These are phyloP conservation scores for Alternaria alternata DNA, from an alignment of 2,329 filamentous ascomycete genomes.

Conservation along the genomic window DNA sequence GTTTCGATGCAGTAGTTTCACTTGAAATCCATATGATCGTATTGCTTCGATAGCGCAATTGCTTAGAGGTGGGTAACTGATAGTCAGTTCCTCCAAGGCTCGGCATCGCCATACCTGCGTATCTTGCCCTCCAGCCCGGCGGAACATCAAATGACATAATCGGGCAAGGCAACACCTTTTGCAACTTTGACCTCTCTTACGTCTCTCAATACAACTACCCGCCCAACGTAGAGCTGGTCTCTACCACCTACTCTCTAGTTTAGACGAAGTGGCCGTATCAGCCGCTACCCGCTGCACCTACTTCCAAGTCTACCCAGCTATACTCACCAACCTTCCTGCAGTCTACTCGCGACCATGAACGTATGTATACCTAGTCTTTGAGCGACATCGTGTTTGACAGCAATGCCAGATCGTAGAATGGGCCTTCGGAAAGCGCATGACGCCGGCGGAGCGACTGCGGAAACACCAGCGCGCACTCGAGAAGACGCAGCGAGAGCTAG, in stretches of 20 bases:
- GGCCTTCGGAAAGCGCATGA: constrained; percentile 99
- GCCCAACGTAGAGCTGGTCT: not conserved
- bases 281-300: constrained; percentile 14
- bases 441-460: constrained; percentile 87
- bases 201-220: not conserved
- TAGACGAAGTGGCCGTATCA: constrained; percentile 1
- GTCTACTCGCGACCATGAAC: constrained; percentile 58
- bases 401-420: constrained; percentile 78
- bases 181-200: not conserved
- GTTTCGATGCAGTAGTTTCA: not conserved
- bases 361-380: constrained; percentile 1
- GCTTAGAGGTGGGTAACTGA: not conserved
- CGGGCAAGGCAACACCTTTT: not conserved
- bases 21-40: not conserved
- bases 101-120: constrained; percentile 15
- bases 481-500: constrained; percentile 95
- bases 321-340: constrained; percentile 1
- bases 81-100: constrained; percentile 8
- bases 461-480: constrained; percentile 97
- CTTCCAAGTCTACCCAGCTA: constrained; percentile 4
- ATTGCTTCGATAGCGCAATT: not conserved
- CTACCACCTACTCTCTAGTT: not conserved
- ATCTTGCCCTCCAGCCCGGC: constrained; percentile 9
- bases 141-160: constrained; percentile 13
- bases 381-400: not conserved